Evolutionary conservation across 1,284 basidiomycete species (phyloP).

Genomic region (Tilletia horrida): DNA sequence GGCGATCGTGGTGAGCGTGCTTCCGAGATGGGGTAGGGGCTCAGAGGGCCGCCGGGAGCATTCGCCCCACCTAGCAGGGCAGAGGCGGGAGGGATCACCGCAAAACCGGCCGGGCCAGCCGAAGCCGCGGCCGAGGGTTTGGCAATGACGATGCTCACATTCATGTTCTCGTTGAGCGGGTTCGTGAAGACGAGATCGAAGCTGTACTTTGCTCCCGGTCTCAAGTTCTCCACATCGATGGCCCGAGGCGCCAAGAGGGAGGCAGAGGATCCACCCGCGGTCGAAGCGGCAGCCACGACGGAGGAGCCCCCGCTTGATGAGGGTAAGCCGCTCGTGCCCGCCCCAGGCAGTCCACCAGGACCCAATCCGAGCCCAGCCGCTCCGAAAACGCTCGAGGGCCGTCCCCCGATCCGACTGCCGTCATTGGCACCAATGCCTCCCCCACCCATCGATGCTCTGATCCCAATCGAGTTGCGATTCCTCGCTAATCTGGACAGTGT

Average conservation of each 20-base stretch:
- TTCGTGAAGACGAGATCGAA: constrained; percentile 40
- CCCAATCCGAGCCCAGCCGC: constrained; percentile 5
- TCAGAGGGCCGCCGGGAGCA: neutral
- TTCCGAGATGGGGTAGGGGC: neutral
- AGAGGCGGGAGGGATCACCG: neutral
- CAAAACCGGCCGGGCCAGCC: constrained; percentile 18
- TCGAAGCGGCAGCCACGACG: neutral
- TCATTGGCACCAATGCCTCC: neutral
- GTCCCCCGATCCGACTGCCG: constrained; percentile 3
- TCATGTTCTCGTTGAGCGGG: constrained; percentile 45
- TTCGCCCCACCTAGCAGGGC: neutral
- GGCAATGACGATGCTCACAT: constrained; percentile 32
- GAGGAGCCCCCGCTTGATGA: neutral
- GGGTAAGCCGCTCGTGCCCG: too few relatives aligned
- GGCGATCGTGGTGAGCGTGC: constrained; percentile 23
- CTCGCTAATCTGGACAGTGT: constrained; percentile 17
- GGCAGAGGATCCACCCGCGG: neutral
- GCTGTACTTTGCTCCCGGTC: constrained; percentile 35
- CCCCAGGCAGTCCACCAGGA: too few relatives aligned
- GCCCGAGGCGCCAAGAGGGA: constrained; percentile 23
- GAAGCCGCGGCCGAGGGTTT: constrained; percentile 18
- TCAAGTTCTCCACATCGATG: constrained; percentile 29
- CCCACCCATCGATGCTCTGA: neutral
- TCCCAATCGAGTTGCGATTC: constrained; percentile 22
- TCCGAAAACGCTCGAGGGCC: constrained; percentile 12